A percentile compares a stretch with the other conserved stretches of the same genome.
phyloP scores from a whole-genome alignment of 2,329 filamentous ascomycete genomes.

The Aspergillus quadrilineatus region DNA sequence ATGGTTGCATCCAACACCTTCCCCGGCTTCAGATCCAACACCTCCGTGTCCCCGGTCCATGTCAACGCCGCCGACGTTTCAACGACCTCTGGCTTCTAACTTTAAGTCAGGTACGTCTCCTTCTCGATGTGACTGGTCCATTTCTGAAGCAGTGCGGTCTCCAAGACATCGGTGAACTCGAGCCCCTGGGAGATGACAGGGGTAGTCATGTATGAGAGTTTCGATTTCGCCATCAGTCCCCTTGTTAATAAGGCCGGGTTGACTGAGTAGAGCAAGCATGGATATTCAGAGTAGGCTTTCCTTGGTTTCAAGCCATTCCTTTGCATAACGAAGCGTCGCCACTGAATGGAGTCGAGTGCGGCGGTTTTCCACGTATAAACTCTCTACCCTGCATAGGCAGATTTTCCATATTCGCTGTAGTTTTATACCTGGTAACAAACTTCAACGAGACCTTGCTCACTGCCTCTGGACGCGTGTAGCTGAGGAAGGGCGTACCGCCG shows the following conservation, averaged over 20 bases:
- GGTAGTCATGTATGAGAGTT: neutral
- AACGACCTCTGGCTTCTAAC: neutral
- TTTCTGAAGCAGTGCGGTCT: neutral
- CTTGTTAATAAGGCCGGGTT: too few relatives aligned
- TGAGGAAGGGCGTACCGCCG: neutral
- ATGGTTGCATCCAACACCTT: neutral
- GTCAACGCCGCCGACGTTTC: neutral
- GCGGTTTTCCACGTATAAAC: too few relatives aligned
- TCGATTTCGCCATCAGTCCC: too few relatives aligned
- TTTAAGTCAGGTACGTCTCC: neutral
- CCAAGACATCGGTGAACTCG: neutral
- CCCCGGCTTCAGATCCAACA: neutral
- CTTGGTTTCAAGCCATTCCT: too few relatives aligned
- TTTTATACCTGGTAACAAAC: neutral
- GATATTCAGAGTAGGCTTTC: too few relatives aligned
- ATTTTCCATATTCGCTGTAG: too few relatives aligned
- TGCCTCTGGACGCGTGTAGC: neutral
- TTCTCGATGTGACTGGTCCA: neutral
- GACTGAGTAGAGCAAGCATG: too few relatives aligned
- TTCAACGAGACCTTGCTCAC: neutral
- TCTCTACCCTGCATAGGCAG: neutral
- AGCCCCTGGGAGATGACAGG: too few relatives aligned
- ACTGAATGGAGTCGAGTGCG: too few relatives aligned
- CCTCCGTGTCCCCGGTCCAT: neutral
- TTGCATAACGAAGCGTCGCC: too few relatives aligned